Conservation (phyloP, 1,284 basidiomycete genomes). For the Irpex lacteus region DNA sequence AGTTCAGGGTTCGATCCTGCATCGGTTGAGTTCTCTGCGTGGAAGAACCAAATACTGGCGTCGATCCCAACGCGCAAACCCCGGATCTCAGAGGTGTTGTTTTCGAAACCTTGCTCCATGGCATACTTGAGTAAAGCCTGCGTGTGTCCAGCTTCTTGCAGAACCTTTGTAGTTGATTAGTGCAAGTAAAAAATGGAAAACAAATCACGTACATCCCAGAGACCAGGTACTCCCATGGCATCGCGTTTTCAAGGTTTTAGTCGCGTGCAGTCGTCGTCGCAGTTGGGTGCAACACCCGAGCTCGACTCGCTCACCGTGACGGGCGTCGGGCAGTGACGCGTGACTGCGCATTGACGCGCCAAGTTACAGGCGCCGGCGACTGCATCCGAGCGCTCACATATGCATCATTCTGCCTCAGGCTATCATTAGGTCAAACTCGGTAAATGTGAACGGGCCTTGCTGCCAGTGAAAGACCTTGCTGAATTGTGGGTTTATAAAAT, state of each 20-base stretch:
- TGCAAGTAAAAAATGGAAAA: neutral
- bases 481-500: too few species aligned
- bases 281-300: neutral
- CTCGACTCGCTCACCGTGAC: neutral
- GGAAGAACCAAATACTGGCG: conserved; percentile 45
- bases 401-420: too few species aligned
- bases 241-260: neutral
- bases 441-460: too few species aligned
- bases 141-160: conserved; percentile 35
- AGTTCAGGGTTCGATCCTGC: conserved; percentile 41
- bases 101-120: conserved; percentile 41
- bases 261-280: neutral
- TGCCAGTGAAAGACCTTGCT: too few species aligned
- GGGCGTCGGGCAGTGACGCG: neutral
- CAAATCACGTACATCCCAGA: conserved; percentile 28
- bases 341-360: neutral
- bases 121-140: conserved; percentile 36
- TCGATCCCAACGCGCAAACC: conserved; percentile 46
- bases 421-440: too few species aligned
- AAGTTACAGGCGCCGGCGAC: too few species aligned
- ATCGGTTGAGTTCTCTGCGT: conserved; percentile 25
- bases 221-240: conserved; percentile 30
- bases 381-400: too few species aligned
- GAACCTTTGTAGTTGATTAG: conserved; percentile 24
- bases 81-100: conserved; percentile 35